Conservation (phyloP, 768 basidiomycete species). For the Exidia glandulosa region DNA sequence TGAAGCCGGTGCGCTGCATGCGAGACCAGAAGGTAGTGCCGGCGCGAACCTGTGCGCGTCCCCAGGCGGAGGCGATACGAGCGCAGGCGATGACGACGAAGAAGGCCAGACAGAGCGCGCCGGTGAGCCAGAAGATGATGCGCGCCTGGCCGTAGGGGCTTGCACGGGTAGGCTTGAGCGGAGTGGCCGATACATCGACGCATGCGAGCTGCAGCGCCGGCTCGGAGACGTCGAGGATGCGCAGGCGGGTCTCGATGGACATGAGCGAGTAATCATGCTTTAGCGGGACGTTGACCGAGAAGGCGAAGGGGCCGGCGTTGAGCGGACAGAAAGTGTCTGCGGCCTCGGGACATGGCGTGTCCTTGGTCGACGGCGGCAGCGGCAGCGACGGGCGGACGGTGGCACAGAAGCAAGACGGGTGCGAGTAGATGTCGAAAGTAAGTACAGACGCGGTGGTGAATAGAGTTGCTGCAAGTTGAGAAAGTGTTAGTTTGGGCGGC, state of each 20-base stretch:
- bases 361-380: constrained; percentile 34
- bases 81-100: constrained; percentile 76
- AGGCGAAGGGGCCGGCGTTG: constrained; percentile 64
- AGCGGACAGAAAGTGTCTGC: constrained; percentile 61
- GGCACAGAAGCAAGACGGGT: constrained; percentile 65
- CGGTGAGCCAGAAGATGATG: constrained; percentile 62
- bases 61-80: constrained; percentile 77
- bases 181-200: constrained; percentile 65
- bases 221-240: constrained; percentile 69
- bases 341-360: constrained; percentile 20
- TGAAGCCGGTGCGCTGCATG: constrained; percentile 75
- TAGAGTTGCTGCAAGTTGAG: constrained; percentile 51
- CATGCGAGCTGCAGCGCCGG: constrained; percentile 75
- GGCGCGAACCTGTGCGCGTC: constrained; percentile 30
- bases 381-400: constrained; percentile 72
- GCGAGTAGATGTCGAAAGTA: constrained; percentile 61
- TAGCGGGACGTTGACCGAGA: constrained; percentile 60
- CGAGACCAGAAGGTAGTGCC: constrained; percentile 41
- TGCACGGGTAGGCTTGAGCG: constrained; percentile 48
- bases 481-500: constrained; percentile 8
- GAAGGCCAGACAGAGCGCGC: constrained; percentile 66
- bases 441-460: constrained; percentile 76
- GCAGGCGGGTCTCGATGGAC: constrained; percentile 72
- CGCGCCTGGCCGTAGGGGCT: constrained; percentile 55
- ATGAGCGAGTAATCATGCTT: constrained; percentile 59